Percentiles rank a stretch among this genome's conserved stretches.
Conservation (phyloP, 2,329 filamentous ascomycete species). For the Fusarium lateritium region DNA sequence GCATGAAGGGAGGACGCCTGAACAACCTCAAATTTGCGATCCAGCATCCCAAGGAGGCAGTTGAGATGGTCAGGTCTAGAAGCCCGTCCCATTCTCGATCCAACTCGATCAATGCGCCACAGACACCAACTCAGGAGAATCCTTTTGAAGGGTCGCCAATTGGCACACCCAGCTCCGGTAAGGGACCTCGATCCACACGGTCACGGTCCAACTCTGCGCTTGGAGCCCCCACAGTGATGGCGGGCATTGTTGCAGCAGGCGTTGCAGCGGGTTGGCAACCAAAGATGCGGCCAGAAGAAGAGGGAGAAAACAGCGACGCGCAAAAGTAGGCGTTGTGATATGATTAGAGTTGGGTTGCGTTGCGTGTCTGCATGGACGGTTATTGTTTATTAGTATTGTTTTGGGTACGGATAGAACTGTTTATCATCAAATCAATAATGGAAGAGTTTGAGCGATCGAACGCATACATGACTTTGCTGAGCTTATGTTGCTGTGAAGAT, state of each 20-base stretch:
- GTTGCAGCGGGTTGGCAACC: slow-evolving; percentile 85
- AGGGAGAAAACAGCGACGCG: slow-evolving; percentile 43
- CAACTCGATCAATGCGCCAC: slow-evolving; percentile 73
- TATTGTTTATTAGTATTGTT: slow-evolving; percentile 42
- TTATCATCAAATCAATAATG: slow-evolving; percentile 25
- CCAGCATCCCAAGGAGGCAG: slow-evolving; percentile 79
- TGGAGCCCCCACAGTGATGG: slow-evolving; percentile 83
- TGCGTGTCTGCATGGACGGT: slow-evolving; percentile 3
- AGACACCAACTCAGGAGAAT: slow-evolving; percentile 74
- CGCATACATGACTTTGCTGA: no score
- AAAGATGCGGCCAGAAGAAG: slow-evolving; percentile 56
- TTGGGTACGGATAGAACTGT: slow-evolving; percentile 46
- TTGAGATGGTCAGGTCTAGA: slow-evolving; percentile 70
- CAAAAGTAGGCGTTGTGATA: slow-evolving; percentile 46
- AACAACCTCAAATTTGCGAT: slow-evolving; percentile 87
- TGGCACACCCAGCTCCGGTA: slow-evolving; percentile 72
- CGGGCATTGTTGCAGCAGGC: slow-evolving; percentile 84
- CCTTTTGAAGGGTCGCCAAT: slow-evolving; percentile 62
- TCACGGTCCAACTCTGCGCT: slow-evolving; percentile 79
- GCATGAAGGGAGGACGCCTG: slow-evolving; percentile 84
- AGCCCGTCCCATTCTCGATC: slow-evolving; percentile 76
- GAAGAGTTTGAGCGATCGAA: slow-evolving; percentile 30
- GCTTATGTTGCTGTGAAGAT: not conserved
- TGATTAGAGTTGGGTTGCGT: slow-evolving; percentile 4
- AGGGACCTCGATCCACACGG: slow-evolving; percentile 76